Evolutionary conservation across 2,329 filamentous ascomycete species (phyloP).

Genomic region (Colletotrichum trifolii): DNA sequence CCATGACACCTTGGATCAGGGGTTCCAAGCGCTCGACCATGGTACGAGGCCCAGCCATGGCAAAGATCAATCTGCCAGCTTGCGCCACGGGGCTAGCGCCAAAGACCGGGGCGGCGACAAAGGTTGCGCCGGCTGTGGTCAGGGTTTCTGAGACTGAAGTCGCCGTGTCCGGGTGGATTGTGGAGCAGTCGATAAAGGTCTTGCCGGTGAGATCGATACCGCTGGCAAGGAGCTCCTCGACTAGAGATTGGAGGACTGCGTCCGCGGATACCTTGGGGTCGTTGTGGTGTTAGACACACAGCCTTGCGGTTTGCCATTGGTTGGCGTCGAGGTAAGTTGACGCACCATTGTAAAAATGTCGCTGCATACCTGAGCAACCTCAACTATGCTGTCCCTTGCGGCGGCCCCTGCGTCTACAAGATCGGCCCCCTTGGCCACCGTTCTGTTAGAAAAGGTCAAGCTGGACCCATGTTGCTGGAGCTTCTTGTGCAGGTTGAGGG

Average conservation of each 20-base stretch:
- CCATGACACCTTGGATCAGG: conserved; percentile 54
- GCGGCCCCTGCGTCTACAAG: conserved; percentile 44
- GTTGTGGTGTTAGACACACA: neutral
- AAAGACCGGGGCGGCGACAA: conserved; percentile 60
- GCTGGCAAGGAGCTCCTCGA: conserved; percentile 42
- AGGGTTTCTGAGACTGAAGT: conserved; percentile 44
- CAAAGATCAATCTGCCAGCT: conserved; percentile 56
- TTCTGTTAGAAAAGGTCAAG: conserved; percentile 58
- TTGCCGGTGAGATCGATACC: conserved; percentile 47
- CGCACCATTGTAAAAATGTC: conserved; percentile 55
- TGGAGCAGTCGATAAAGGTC: conserved; percentile 60
- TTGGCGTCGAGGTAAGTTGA: neutral
- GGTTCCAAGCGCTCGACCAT: conserved; percentile 51
- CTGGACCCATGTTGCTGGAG: conserved; percentile 50
- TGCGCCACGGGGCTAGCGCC: conserved; percentile 60
- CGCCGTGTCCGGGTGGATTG: conserved; percentile 58
- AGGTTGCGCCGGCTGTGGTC: conserved; percentile 44
- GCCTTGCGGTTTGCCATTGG: neutral
- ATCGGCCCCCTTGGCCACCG: conserved; percentile 53
- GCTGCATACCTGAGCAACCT: conserved; percentile 45
- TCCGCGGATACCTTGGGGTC: conserved; percentile 45
- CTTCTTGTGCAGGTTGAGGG: conserved; percentile 51
- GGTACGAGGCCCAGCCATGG: conserved; percentile 52
- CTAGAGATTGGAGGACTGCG: conserved; percentile 48
- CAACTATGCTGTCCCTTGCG: conserved; percentile 38